Evolutionary conservation across 495 filamentous ascomycete species (phyloP).

Genomic region (Physcia stellaris): DNA sequence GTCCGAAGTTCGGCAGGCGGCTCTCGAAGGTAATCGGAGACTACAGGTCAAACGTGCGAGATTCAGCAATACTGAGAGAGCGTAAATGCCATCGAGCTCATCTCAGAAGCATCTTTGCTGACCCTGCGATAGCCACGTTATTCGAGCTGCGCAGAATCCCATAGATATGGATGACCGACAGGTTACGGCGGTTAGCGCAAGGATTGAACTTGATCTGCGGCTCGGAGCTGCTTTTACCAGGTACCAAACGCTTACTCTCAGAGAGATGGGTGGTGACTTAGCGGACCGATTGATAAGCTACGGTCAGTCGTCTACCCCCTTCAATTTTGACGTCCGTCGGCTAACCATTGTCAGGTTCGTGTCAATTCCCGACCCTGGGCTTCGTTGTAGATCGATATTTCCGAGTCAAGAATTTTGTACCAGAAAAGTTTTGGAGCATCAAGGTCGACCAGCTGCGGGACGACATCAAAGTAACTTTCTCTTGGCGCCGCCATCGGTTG

Average conservation of each 20-base stretch:
- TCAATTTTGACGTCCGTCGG: background rate
- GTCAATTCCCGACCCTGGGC: slow-evolving; percentile 91
- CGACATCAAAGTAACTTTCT: slow-evolving; percentile 67
- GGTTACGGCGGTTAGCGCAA: slow-evolving; percentile 73
- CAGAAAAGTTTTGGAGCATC: slow-evolving; percentile 86
- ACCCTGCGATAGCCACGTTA: slow-evolving; percentile 44
- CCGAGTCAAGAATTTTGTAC: slow-evolving; percentile 80
- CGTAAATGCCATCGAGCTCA: slow-evolving; percentile 32
- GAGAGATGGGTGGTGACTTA: slow-evolving; percentile 48
- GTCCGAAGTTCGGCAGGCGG: slow-evolving; percentile 75
- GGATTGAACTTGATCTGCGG: slow-evolving; percentile 85
- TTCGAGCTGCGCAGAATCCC: slow-evolving; percentile 67
- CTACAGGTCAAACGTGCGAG: slow-evolving; percentile 73
- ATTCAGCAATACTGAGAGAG: slow-evolving; percentile 93
- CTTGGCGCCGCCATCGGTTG: slow-evolving; percentile 67
- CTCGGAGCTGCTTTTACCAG: slow-evolving; percentile 88
- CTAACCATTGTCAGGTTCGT: slow-evolving; percentile 53
- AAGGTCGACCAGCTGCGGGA: slow-evolving; percentile 69
- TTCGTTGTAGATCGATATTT: slow-evolving; percentile 96
- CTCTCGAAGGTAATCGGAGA: slow-evolving; percentile 52
- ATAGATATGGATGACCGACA: slow-evolving; percentile 71
- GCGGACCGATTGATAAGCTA: slow-evolving; percentile 65
- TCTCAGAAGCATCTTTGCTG: background rate
- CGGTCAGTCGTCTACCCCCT: slow-evolving; percentile 33
- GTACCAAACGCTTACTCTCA: slow-evolving; percentile 64